phyloP scores from a whole-genome alignment of 83 land plant genomes.

The Picea mariana region DNA sequence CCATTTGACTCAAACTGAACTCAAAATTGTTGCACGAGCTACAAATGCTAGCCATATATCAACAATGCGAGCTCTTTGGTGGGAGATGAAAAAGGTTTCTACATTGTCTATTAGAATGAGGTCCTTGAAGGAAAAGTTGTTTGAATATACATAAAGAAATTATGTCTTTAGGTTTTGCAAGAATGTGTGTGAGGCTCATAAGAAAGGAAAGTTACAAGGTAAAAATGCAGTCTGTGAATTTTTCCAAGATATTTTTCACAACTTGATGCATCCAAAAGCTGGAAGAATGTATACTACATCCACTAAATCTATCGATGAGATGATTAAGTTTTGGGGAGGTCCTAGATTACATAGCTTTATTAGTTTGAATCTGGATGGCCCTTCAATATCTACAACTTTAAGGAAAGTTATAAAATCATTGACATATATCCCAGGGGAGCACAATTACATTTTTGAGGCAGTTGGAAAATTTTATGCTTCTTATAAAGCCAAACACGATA shows the following conservation, averaged over 20 bases:
- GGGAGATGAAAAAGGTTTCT: background rate
- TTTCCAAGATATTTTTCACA: background rate
- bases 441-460: background rate
- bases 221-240: background rate
- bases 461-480: background rate
- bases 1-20: background rate
- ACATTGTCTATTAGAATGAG: background rate
- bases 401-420: background rate
- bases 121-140: background rate
- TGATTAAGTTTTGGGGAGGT: background rate
- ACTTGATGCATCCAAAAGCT: background rate
- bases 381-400: background rate
- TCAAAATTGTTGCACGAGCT: background rate
- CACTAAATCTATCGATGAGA: background rate
- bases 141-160: background rate
- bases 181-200: background rate
- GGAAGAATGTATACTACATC: background rate
- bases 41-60: background rate
- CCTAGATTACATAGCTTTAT: background rate
- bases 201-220: background rate
- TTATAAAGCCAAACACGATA: background rate
- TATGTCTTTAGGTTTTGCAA: background rate
- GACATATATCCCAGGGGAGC: too few species aligned
- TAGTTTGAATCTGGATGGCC: background rate
- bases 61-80: background rate